A percentile compares a stretch with the other conserved stretches of the same genome.
Conservation (phyloP, 2,329 filamentous ascomycete genomes). For the Phaeosphaeria sp. region DNA sequence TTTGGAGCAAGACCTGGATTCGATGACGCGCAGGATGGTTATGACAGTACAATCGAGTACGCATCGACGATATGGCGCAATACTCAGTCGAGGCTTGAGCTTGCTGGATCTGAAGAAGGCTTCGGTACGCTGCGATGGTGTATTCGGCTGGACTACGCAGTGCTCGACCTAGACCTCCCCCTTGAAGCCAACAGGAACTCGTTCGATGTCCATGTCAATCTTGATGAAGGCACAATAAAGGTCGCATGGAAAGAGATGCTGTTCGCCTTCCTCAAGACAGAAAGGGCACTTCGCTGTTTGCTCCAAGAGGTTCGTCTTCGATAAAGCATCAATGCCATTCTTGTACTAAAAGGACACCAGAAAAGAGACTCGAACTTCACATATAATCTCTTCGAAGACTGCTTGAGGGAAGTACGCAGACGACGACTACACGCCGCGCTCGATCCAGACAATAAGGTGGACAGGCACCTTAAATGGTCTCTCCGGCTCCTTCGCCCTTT, state of each 20-base stretch:
- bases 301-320: constrained; percentile 24
- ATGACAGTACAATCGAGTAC: constrained; percentile 1
- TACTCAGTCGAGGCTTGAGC: constrained; percentile 13
- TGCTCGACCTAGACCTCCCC: constrained; percentile 32
- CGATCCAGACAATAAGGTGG: constrained; percentile 11
- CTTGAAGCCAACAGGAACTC: constrained; percentile 6
- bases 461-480: constrained; percentile 31
- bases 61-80: constrained; percentile 5
- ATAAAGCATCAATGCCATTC: not conserved
- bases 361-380: constrained; percentile 23
- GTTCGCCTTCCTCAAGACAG: constrained; percentile 29
- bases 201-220: constrained; percentile 16
- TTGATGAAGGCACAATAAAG: constrained; percentile 7
- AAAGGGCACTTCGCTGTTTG: constrained; percentile 23
- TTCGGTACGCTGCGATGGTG: constrained; percentile 35
- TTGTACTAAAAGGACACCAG: constrained; percentile 2
- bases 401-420: constrained; percentile 36
- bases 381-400: constrained; percentile 35
- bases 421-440: constrained; percentile 23
- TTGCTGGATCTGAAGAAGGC: constrained; percentile 8
- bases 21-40: not conserved
- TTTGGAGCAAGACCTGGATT: constrained; percentile 7
- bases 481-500: constrained; percentile 26
- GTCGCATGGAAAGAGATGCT: constrained; percentile 36
- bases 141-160: constrained; percentile 32